Evolutionary conservation across 2,329 filamentous ascomycete genomes (phyloP), one percentile per base, ranked within the genome.

Genomic region (Aspergillus quadricinctus): DNA sequence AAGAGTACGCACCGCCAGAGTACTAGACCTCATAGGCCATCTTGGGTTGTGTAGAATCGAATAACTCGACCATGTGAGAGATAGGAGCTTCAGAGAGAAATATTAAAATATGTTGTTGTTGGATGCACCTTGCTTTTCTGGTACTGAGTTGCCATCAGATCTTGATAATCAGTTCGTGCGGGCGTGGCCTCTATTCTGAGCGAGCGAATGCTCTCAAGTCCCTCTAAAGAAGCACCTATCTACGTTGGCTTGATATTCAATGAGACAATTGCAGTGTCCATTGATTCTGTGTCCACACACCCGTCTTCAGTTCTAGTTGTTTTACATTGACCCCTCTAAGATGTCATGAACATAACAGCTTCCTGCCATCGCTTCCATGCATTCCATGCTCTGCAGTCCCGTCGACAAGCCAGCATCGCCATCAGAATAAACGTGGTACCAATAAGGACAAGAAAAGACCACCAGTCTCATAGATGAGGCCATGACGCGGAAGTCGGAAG

Each of bases 251-350:
- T 17, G 31, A 17, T 37, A 3, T 7, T 14, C 31, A 37, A 37
- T 37, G 14, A 27, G 25, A 37, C 31, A 37, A 17, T 5, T 37
- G 31, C 31, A 5, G 31, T 37, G 14, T 17, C 14, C 31, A 11
- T 37, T 17, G 14, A 17, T 17, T 1, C 6, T 7, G 14, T 37
- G 31, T 37, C 31, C 31, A 37, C 31, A 17, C 17, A 7, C 14
- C 14, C 31, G 14, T 37, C 31, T 17, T 5, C 31, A 17, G 6
- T 17, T 14, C 5, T 37, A 37, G 31, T 48, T 70, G 66, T 71
- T 72, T 72, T 72, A 72, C 70, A 73, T 72, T 72, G 65, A 64
- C 68, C 67, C 68, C 64, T 73, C 70, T 73, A 73, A 72, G 64
- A 71, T 70, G 69, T 17, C 65, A 58, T 69, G 66, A 67, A 66